A percentile compares a stretch with the other conserved stretches of the same genome.
Conservation (phyloP, 148 eudicot genomes). For the Chenopodium suecicum region DNA sequence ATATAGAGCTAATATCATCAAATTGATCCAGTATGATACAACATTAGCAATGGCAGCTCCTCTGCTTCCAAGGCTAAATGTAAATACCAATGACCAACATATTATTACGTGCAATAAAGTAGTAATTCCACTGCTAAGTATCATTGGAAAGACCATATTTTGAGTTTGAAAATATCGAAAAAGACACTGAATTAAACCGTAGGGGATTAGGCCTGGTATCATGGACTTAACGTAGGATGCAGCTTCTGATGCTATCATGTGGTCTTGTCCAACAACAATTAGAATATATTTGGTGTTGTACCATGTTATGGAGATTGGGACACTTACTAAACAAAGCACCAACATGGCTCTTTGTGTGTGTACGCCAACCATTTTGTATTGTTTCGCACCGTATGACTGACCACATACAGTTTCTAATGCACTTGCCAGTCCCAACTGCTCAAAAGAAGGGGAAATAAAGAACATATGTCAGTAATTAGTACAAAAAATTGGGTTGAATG, state of each 20-base stretch:
- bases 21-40: constrained; percentile 59
- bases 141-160: constrained; percentile 60
- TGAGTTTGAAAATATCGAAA: constrained; percentile 60
- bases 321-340: constrained; percentile 39
- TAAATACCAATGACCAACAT: constrained; percentile 62
- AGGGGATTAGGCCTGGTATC: constrained; percentile 62
- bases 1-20: constrained; percentile 39
- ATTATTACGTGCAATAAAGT: constrained; percentile 45
- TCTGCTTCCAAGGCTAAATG: constrained; percentile 46
- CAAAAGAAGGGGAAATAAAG: not conserved
- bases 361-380: constrained; percentile 60
- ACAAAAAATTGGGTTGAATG: too few relatives aligned
- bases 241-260: constrained; percentile 47
- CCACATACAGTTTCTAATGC: constrained; percentile 70
- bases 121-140: constrained; percentile 50
- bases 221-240: constrained; percentile 43
- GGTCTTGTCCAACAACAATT: constrained; percentile 48
- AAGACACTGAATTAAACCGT: constrained; percentile 54
- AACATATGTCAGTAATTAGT: too few relatives aligned
- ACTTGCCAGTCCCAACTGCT: constrained; percentile 63
- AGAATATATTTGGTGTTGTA: constrained; percentile 48
- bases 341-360: constrained; percentile 62
- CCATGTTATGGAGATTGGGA: constrained; percentile 60
- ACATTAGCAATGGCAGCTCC: constrained; percentile 70
- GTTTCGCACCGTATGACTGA: constrained; percentile 66